Evolutionary conservation across 2,329 filamentous ascomycete species (phyloP), one percentile per base, ranked within the genome.

Genomic region (Aquanectria penicillioides): DNA sequence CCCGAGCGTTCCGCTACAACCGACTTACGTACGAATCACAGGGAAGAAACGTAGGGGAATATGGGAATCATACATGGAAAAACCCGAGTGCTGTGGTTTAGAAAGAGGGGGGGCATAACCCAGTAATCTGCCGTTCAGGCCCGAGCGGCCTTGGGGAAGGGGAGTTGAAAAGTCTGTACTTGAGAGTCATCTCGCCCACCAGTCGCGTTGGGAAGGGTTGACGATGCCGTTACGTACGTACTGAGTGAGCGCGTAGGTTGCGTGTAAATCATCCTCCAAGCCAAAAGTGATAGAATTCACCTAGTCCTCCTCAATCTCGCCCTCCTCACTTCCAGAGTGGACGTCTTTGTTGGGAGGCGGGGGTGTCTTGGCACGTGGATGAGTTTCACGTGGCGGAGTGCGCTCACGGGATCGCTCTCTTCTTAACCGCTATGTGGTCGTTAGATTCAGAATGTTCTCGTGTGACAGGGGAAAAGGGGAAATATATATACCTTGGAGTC

Each of bases 281-380:
- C 34, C 25, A 34, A 60, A 25, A 51, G 47, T 41, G 36, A 15
- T 26, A 49, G 37, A 44, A 55, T 28, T 37, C 38, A 57, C 49
- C 22, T 52, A 37, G 28, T 72, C 86, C 81, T 98, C 94, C 77
- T 97, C 95, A 69, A 99, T 98, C 80, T 99, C 95, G 49, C 95
- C 95, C 77, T 99, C 95, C 78, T 99, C 95, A 72, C 94, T 97
- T 50, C 95, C 95, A 58, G 83, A 85, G 43, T 83, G 80, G 48
- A 87, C 81, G 64, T 91, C 88, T 69, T 80, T 80, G 31, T 64
- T 59, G n/a, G 63, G 57, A 33, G 70, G 65, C 22, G 80, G 80
- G 36, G 85, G 84, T 46, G 84, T 85, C 75, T 82, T 88, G 74
- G 82, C 83, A 73, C 82, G 84, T 71, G 81, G 80, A 71, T 80